phyloP scores from a whole-genome alignment of 2,329 filamentous ascomycete species.

The Ophiostoma angusticollis region DNA sequence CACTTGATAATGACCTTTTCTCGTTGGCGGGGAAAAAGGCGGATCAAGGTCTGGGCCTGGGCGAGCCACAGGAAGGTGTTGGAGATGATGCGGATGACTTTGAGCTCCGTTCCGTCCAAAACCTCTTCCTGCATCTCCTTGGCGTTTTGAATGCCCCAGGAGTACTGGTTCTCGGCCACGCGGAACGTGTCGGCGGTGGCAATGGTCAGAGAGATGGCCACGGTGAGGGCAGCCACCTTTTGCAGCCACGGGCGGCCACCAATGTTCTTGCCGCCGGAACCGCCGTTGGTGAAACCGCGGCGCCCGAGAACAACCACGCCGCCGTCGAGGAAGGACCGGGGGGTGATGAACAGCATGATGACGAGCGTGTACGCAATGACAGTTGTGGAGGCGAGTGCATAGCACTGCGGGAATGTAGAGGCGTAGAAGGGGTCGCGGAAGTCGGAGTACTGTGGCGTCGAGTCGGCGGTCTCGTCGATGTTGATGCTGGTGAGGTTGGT shows the following conservation, averaged over 20 bases:
- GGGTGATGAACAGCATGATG: conserved; percentile 86
- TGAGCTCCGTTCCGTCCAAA: conserved; percentile 72
- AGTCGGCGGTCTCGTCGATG: conserved; percentile 17
- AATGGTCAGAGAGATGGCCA: conserved; percentile 79
- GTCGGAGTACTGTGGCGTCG: conserved; percentile 41
- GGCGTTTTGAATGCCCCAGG: conserved; percentile 67
- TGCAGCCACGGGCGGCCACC: conserved; percentile 91
- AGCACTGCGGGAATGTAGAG: conserved; percentile 84
- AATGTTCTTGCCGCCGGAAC: conserved; percentile 66
- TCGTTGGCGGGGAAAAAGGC: conserved; percentile 87
- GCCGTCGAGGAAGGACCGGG: conserved; percentile 83
- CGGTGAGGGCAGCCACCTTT: conserved; percentile 61
- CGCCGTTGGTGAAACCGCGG: conserved; percentile 74
- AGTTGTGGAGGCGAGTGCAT: conserved; percentile 82
- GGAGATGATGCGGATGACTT: conserved; percentile 82
- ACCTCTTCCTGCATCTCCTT: conserved; percentile 63
- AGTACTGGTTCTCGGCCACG: conserved; percentile 72
- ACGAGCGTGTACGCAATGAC: conserved; percentile 85
- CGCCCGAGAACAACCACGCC: conserved; percentile 70
- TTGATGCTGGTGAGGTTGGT: conserved; percentile 16
- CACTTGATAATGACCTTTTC: conserved; percentile 99
- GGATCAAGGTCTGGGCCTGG: conserved; percentile 91
- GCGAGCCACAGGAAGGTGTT: conserved; percentile 96
- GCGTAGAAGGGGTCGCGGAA: conserved; percentile 83
- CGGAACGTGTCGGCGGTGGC: conserved; percentile 84